phyloP scores from a whole-genome alignment of 2,329 filamentous ascomycete genomes.

The Colletotrichum sp. region DNA sequence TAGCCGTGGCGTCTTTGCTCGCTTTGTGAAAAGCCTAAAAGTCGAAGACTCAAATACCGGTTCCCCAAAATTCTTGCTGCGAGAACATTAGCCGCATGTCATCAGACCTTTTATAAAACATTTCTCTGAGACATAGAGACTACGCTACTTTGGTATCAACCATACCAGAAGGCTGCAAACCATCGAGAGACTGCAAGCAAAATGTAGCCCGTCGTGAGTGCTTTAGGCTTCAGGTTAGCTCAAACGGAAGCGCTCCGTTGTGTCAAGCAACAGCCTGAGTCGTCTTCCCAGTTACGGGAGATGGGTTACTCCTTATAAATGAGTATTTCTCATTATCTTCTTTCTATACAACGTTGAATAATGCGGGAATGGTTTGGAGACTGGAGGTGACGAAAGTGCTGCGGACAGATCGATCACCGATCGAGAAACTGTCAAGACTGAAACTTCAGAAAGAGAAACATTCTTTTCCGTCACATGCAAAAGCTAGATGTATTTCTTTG shows the following conservation, averaged over 20 bases:
- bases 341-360: neutral
- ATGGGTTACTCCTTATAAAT: rapidly evolving
- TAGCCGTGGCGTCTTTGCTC: neutral
- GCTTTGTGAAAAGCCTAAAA: too few species aligned
- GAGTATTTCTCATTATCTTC: rapidly evolving
- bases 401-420: neutral
- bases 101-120: neutral
- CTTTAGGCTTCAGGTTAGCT: rapidly evolving
- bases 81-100: rapidly evolving
- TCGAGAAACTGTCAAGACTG: neutral
- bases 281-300: rapidly evolving
- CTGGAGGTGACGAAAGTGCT: neutral
- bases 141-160: rapidly evolving
- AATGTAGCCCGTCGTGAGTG: neutral
- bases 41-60: too few species aligned
- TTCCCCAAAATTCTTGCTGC: too few species aligned
- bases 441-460: neutral
- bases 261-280: rapidly evolving
- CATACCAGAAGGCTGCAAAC: neutral
- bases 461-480: neutral
- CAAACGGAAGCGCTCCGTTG: neutral
- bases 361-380: neutral
- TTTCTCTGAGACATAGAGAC: neutral
- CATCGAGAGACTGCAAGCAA: neutral
- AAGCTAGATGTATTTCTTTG: neutral